Evolutionary conservation across 352 stramenopile species (phyloP).

Genomic region (Phytophthora kernoviae): DNA sequence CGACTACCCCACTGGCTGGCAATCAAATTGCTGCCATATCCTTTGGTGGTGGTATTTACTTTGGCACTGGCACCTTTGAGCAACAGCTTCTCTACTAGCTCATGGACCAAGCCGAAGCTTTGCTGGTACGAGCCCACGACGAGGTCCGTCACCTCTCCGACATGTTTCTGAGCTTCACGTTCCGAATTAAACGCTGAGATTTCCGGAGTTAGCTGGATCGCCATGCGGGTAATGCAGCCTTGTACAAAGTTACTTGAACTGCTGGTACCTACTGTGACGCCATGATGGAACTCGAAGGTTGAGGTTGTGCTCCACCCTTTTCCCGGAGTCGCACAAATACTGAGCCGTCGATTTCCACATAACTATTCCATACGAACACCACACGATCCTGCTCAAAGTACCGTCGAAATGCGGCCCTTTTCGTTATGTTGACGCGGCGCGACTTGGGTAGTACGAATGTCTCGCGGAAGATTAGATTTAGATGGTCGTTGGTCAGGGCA

Average conservation of each 20-base stretch:
- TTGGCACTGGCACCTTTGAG: constrained; percentile 1
- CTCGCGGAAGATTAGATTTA: constrained; percentile 26
- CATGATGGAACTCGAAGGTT: constrained; percentile 31
- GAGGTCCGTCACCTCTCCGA: constrained; percentile 34
- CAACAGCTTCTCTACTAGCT: constrained; percentile 23
- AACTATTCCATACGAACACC: constrained; percentile 36
- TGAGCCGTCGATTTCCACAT: constrained; percentile 33
- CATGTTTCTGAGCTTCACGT: constrained; percentile 24
- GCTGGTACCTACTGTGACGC: constrained; percentile 7
- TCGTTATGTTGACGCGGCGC: constrained; percentile 20
- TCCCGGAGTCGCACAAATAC: constrained; percentile 33
- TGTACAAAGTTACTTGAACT: constrained; percentile 16
- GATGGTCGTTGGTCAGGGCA: constrained; percentile 21
- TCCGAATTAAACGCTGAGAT: constrained; percentile 19
- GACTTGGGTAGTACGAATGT: constrained; percentile 26
- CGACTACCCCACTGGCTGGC: neutral
- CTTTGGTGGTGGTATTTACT: neutral
- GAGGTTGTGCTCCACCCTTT: constrained; percentile 35
- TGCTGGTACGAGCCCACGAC: constrained; percentile 30
- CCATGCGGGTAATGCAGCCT: constrained; percentile 24
- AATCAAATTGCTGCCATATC: constrained; percentile 1
- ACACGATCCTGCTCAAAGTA: constrained; percentile 30
- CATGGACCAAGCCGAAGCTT: constrained; percentile 23
- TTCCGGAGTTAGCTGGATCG: constrained; percentile 32
- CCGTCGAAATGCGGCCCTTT: constrained; percentile 25